Evolutionary conservation across 1,139 yeast genomes (phyloP).

Genomic region (Hyphopichia burtonii): DNA sequence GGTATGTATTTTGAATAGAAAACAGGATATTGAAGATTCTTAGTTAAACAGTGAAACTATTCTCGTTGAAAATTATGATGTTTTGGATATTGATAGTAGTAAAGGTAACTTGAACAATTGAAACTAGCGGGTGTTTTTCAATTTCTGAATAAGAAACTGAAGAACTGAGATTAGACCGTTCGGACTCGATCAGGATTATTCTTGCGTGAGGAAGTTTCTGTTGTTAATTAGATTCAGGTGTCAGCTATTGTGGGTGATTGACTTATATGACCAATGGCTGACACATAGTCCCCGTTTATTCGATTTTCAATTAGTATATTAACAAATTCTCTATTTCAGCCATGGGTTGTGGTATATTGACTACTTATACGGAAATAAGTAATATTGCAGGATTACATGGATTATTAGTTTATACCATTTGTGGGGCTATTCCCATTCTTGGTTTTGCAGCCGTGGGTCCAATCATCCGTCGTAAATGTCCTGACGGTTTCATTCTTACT

Average conservation of each 20-base stretch:
- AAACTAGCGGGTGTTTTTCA: slow-evolving; percentile 52
- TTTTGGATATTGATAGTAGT: too few species aligned
- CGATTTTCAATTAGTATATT: too few species aligned
- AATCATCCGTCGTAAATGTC: slow-evolving; percentile 71
- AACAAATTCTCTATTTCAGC: slow-evolving; percentile 48
- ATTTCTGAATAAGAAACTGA: slow-evolving; percentile 14
- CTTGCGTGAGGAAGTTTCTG: slow-evolving; percentile 79
- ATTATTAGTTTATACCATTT: slow-evolving; percentile 75
- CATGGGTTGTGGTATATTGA: slow-evolving; percentile 86
- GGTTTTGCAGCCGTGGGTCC: slow-evolving; percentile 85
- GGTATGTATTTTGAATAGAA: slow-evolving; percentile 68
- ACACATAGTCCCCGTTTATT: too few species aligned
- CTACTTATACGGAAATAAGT: slow-evolving; percentile 86
- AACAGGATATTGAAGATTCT: too few species aligned
- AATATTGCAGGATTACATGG: slow-evolving; percentile 88
- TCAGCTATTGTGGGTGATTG: too few species aligned
- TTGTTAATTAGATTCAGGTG: slow-evolving; percentile 6
- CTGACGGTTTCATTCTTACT: slow-evolving; percentile 89
- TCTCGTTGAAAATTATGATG: too few species aligned
- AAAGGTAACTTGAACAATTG: background rate
- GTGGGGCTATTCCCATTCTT: slow-evolving; percentile 82
- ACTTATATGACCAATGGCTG: too few species aligned
- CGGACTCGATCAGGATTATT: slow-evolving; percentile 82
- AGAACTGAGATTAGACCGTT: slow-evolving; percentile 80
- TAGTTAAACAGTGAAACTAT: too few species aligned